A percentile compares a stretch with the other conserved stretches of the same genome.
Conservation (phyloP, 2,329 filamentous ascomycete genomes). For the Aspergillus calidoustus region DNA sequence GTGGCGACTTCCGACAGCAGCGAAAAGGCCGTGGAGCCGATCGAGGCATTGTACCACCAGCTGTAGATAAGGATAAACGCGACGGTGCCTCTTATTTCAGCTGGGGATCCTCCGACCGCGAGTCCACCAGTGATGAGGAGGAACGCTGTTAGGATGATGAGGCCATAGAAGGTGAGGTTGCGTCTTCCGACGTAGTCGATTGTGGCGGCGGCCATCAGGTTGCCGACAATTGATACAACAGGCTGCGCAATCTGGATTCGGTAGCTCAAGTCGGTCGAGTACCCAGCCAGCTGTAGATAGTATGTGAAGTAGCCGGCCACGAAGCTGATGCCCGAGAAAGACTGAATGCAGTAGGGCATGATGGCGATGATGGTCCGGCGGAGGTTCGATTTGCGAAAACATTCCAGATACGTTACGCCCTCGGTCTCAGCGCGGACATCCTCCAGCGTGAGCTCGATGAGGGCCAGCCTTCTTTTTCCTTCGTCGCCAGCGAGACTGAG, state of each 20-base stretch:
- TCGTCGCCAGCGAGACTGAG: constrained; percentile 8
- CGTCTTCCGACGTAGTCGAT: constrained; percentile 13
- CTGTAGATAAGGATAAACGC: constrained; percentile 20
- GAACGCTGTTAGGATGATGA: constrained; percentile 7
- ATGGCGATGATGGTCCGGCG: constrained; percentile 14
- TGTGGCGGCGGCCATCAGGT: constrained; percentile 10
- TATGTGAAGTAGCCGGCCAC: background rate
- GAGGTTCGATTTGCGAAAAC: constrained; percentile 13
- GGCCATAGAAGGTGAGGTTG: constrained; percentile 11
- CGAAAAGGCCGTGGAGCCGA: constrained; percentile 16
- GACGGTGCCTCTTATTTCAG: constrained; percentile 13
- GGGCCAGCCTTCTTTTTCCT: constrained; percentile 6
- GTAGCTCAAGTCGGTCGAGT: constrained; percentile 16
- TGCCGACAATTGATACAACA: constrained; percentile 9
- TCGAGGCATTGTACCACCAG: constrained; percentile 18
- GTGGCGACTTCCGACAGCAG: constrained; percentile 17
- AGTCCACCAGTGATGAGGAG: constrained; percentile 10
- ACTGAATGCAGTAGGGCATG: constrained; percentile 9
- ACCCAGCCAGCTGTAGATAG: background rate
- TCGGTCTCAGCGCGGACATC: constrained; percentile 14
- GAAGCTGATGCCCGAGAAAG: constrained; percentile 9
- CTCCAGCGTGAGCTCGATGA: constrained; percentile 11
- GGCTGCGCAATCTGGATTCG: constrained; percentile 13
- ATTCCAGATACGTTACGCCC: constrained; percentile 12
- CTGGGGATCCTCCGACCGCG: constrained; percentile 2